These are phyloP conservation scores for Cercospora nicotianae DNA, from an alignment of 2,329 filamentous ascomycete genomes.

Conservation along the genomic window DNA sequence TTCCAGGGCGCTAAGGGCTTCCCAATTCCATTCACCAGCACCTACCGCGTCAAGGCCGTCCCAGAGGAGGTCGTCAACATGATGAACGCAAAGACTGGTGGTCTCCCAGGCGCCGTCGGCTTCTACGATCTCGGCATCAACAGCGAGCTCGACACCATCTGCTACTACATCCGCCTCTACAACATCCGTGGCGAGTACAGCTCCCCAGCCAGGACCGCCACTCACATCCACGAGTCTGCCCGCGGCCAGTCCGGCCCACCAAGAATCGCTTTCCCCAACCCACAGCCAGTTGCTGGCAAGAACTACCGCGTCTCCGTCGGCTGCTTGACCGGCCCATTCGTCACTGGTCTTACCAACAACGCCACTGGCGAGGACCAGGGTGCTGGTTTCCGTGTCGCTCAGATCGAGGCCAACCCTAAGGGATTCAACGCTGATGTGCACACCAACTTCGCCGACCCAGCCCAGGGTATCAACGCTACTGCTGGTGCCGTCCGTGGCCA, in stretches of 20 bases:
- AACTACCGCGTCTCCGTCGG: constrained; percentile 44
- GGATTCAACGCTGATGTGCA: constrained; percentile 58
- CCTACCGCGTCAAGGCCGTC: constrained; percentile 50
- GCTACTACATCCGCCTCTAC: constrained; percentile 54
- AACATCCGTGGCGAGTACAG: constrained; percentile 53
- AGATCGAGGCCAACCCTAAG: constrained; percentile 54
- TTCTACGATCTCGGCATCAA: constrained; percentile 58
- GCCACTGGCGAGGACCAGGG: constrained; percentile 46
- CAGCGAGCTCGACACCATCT: constrained; percentile 46
- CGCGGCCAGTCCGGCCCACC: constrained; percentile 53
- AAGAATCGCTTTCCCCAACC: constrained; percentile 55
- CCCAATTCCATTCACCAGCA: constrained; percentile 49
- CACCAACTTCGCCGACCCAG: constrained; percentile 57
- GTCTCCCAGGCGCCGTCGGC: constrained; percentile 45
- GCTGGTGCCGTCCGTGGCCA: constrained; percentile 57
- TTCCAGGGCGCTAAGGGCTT: constrained; percentile 11
- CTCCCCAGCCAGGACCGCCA: constrained; percentile 54
- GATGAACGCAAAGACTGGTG: constrained; percentile 36
- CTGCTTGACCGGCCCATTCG: constrained; percentile 48
- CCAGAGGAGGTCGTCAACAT: constrained; percentile 53
- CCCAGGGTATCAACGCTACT: constrained; percentile 52
- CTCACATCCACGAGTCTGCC: constrained; percentile 56
- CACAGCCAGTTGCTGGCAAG: constrained; percentile 39
- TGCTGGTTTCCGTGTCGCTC: constrained; percentile 50
- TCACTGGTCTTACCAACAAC: constrained; percentile 45